Evolutionary conservation across 306 rosid genomes (phyloP), one percentile per base, ranked within the genome.

Genomic region (Rosa persica): DNA sequence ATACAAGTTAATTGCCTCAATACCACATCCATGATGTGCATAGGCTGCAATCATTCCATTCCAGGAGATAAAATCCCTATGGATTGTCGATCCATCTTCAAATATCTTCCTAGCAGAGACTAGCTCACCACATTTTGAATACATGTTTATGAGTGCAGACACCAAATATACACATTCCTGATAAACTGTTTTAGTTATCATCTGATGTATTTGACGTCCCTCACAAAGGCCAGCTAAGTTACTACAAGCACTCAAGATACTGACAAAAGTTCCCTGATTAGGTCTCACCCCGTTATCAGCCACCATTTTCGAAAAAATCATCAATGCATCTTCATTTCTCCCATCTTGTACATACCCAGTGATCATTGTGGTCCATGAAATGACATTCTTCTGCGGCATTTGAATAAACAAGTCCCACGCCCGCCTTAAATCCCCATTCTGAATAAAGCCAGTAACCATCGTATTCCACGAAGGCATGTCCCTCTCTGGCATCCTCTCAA

Each of bases 1-100:
- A 34, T 82, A 87, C 79, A 87, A 67, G 46, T 74, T 20, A 68
- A 87, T 75, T 55, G 87, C 88, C 72, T 87, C 83, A 11, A 20
- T 46, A 25, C 90, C 90, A 10, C 81, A 76, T 73, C 90, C 90
- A 54, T 87, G 87, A 70, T 87, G 88, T 10, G 87, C 86, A 78
- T 85, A 87, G 27, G 90, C 90, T 49, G 90, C 88, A 62, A 87
- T 82, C 90, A 87, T 87, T 39, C 88, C 87, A 40, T 85, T 87
- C 90, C 90, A 87, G 30, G 85, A 82, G 47, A 87, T 46, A 68
- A 85, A 74, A 79, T 87, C 90, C 66, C 83, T 78, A 38, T 81
- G 80, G 71, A 54, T 75, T 42, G 66, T 68, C 57, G 77, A 51
- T n/a, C 85, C 83, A 13, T 82, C 83, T 47, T 82, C 83, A 69